A percentile compares a stretch with the other conserved stretches of the same genome.
These are phyloP conservation scores for Coelastrella sp. DNA, from an alignment of 139 green algal genomes.

Conservation along the genomic window DNA sequence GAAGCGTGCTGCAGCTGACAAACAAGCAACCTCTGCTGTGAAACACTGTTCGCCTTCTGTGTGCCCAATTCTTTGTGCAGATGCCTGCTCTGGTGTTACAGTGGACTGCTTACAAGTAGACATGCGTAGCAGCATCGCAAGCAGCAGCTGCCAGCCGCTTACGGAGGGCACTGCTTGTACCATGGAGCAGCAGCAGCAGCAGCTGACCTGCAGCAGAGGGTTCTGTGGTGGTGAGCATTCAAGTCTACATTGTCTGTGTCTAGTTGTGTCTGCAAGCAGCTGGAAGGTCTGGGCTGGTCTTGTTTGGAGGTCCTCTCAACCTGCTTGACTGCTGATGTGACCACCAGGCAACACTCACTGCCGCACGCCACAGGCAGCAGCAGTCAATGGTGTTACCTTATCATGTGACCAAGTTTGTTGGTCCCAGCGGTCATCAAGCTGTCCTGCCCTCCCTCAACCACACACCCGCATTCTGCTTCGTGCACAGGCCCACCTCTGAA, in stretches of 20 bases:
- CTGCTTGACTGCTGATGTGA: too few species aligned
- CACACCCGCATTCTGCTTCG: not conserved
- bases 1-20: too few species aligned
- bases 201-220: not conserved
- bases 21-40: not conserved
- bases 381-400: too few species aligned
- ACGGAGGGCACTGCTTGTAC: not conserved
- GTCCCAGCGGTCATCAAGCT: too few species aligned
- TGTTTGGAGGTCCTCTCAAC: too few species aligned
- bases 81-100: not conserved
- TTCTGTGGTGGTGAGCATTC: not conserved
- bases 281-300: too few species aligned
- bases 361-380: too few species aligned
- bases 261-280: too few species aligned
- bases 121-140: not conserved
- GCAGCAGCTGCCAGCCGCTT: not conserved
- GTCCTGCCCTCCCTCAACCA: too few species aligned
- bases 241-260: not conserved
- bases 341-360: too few species aligned
- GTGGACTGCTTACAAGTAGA: slow-evolving; percentile 5
- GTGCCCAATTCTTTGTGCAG: not conserved
- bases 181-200: not conserved
- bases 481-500: not conserved
- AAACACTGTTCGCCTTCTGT: not conserved
- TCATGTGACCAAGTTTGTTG: too few species aligned